These are phyloP conservation scores for Suhomyces bolitotheri DNA, from an alignment of 1,139 yeast species.

Conservation along the genomic window DNA sequence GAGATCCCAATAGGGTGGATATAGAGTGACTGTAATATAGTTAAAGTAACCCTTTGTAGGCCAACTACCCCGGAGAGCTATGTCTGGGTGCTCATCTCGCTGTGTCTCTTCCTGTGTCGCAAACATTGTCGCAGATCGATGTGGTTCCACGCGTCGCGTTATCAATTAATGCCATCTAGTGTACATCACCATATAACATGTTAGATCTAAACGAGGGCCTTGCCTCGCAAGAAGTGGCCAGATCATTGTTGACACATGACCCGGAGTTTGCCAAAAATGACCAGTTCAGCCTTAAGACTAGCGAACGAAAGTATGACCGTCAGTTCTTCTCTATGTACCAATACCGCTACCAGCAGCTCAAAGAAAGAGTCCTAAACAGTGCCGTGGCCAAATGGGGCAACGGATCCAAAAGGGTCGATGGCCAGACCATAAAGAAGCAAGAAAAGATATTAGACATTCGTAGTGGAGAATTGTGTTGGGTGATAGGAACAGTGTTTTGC, in stretches of 20 bases:
- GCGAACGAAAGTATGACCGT: slow-evolving; percentile 52
- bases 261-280: slow-evolving; percentile 6
- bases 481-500: slow-evolving; percentile 84
- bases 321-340: slow-evolving; percentile 80
- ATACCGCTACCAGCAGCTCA: slow-evolving; percentile 56
- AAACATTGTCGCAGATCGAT: too few relatives aligned
- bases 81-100: too few relatives aligned
- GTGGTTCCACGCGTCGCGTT: not conserved
- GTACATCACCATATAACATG: slow-evolving; percentile 1
- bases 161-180: too few relatives aligned
- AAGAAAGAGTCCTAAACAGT: slow-evolving; percentile 52
- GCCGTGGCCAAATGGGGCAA: slow-evolving; percentile 48
- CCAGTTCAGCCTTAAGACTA: slow-evolving; percentile 9
- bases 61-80: too few relatives aligned
- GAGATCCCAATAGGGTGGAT: slow-evolving; percentile 22
- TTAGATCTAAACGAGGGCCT: slow-evolving; percentile 9
- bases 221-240: slow-evolving; percentile 1
- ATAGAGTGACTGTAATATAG: not conserved
- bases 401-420: slow-evolving; percentile 42
- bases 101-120: too few relatives aligned
- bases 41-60: too few relatives aligned
- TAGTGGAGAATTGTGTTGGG: slow-evolving; percentile 75
- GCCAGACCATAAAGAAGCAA: slow-evolving; percentile 35
- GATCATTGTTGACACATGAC: not conserved
- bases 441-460: slow-evolving; percentile 77